Conservation (phyloP, 2,329 filamentous ascomycete species). For the Trichoderma aggressivum region DNA sequence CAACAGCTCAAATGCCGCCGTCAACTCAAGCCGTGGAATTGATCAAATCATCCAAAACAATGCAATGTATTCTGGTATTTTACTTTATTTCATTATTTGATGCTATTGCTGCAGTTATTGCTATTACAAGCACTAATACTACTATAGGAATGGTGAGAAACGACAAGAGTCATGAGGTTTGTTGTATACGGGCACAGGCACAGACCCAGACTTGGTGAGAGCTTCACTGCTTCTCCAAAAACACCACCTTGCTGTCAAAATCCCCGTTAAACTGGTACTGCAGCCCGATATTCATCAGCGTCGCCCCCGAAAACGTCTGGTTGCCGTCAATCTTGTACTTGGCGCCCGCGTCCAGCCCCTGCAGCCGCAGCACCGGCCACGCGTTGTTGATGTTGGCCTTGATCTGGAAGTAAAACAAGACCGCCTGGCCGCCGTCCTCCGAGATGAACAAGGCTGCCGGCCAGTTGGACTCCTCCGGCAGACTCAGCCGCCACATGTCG, state of each 20-base stretch:
- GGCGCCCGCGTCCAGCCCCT: constrained; percentile 54
- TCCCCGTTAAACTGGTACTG: constrained; percentile 51
- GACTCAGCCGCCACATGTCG: constrained; percentile 56
- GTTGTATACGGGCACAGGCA: background rate
- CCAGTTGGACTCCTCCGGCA: constrained; percentile 59
- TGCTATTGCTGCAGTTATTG: background rate
- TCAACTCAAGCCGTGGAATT: background rate
- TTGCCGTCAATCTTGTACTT: constrained; percentile 53
- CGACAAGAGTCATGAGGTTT: too few species aligned
- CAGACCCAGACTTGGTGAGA: background rate
- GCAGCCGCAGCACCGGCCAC: constrained; percentile 49
- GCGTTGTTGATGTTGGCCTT: constrained; percentile 50
- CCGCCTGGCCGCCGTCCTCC: constrained; percentile 45
- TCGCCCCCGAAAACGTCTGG: constrained; percentile 52
- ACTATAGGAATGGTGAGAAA: background rate
- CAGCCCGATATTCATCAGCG: constrained; percentile 60
- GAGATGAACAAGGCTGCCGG: constrained; percentile 60
- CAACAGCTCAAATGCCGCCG: background rate
- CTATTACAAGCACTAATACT: background rate
- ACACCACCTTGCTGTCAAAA: constrained; percentile 56
- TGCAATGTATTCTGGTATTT: too few species aligned
- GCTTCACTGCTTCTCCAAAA: constrained; percentile 43
- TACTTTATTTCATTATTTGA: background rate
- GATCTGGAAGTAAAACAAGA: constrained; percentile 61
- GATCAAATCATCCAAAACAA: too few species aligned